These are phyloP conservation scores for Phanerochaete sordida DNA, from an alignment of 768 basidiomycete species.

Conservation along the genomic window DNA sequence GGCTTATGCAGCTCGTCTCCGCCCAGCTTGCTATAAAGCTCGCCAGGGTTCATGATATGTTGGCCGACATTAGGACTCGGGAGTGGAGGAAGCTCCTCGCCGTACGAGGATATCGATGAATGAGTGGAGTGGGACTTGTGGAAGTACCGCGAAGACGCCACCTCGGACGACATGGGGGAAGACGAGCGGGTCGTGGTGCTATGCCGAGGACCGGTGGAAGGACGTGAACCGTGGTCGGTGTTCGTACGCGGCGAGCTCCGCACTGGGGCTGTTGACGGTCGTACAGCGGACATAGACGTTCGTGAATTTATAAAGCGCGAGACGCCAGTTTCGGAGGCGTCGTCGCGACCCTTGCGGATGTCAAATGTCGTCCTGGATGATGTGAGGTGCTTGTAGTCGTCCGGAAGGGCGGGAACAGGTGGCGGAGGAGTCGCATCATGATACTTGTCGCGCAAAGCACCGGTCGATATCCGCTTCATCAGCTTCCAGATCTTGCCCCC, in stretches of 20 bases:
- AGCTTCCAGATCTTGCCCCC: slow-evolving; percentile 58
- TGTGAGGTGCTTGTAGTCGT: slow-evolving; percentile 28
- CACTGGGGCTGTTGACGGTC: slow-evolving; percentile 18
- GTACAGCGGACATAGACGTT: slow-evolving; percentile 21
- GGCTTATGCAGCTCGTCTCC: slow-evolving; percentile 15
- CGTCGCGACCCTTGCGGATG: slow-evolving; percentile 15
- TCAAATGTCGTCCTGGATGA: slow-evolving; percentile 22
- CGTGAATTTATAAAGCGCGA: slow-evolving; percentile 24
- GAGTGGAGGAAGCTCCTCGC: slow-evolving; percentile 38
- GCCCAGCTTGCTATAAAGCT: slow-evolving; percentile 41
- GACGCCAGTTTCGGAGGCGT: slow-evolving; percentile 11
- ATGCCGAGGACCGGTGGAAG: slow-evolving; percentile 30
- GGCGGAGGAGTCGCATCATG: slow-evolving; percentile 32
- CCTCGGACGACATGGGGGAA: slow-evolving; percentile 58
- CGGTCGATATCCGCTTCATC: slow-evolving; percentile 67
- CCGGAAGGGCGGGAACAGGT: slow-evolving; percentile 60
- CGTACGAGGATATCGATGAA: slow-evolving; percentile 58
- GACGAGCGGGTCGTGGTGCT: slow-evolving; percentile 56
- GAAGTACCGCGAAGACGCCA: slow-evolving; percentile 52
- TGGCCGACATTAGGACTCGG: slow-evolving; percentile 44
- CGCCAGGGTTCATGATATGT: slow-evolving; percentile 54
- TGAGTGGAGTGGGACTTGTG: slow-evolving; percentile 41
- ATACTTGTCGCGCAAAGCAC: slow-evolving; percentile 58
- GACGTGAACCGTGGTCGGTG: slow-evolving; percentile 17
- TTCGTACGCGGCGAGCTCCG: slow-evolving; percentile 16